phyloP scores from a whole-genome alignment of 2,329 filamentous ascomycete genomes.

The Nannizzia gypsea region DNA sequence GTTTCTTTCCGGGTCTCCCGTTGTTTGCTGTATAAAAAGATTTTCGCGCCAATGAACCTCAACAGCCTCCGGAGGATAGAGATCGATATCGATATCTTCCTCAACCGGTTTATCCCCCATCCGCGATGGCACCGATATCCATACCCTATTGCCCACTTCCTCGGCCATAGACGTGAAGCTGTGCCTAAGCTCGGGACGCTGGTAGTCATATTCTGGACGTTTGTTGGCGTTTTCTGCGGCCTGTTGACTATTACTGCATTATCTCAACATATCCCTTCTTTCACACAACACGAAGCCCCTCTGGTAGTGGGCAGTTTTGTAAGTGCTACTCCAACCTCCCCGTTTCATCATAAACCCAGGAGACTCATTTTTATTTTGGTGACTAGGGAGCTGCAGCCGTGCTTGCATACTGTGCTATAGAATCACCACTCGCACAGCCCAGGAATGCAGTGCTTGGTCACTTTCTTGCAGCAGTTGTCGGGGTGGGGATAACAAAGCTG shows the following conservation, averaged over 20 bases:
- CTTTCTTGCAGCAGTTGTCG: slow-evolving; percentile 48
- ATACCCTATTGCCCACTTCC: slow-evolving; percentile 51
- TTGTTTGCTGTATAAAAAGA: neutral
- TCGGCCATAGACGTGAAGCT: slow-evolving; percentile 47
- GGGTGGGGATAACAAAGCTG: slow-evolving; percentile 52
- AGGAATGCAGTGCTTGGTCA: slow-evolving; percentile 60
- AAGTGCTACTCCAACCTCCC: slow-evolving; percentile 25
- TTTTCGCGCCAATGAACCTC: neutral
- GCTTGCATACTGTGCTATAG: slow-evolving; percentile 60
- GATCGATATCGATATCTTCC: slow-evolving; percentile 64
- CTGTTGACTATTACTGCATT: slow-evolving; percentile 50
- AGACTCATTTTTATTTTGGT: neutral
- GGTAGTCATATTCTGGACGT: slow-evolving; percentile 49
- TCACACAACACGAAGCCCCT: slow-evolving; percentile 43
- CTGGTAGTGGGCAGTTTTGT: slow-evolving; percentile 61
- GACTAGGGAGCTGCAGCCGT: slow-evolving; percentile 59
- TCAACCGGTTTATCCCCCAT: slow-evolving; percentile 59
- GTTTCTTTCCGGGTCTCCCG: neutral
- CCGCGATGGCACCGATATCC: slow-evolving; percentile 56
- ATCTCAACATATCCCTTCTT: slow-evolving; percentile 43
- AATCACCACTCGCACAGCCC: slow-evolving; percentile 61
- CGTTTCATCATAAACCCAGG: neutral
- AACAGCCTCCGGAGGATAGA: slow-evolving; percentile 23
- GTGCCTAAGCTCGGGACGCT: slow-evolving; percentile 44
- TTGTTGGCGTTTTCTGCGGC: slow-evolving; percentile 52